Evolutionary conservation across 1,284 basidiomycete species (phyloP), one percentile per base, ranked within the genome.

Genomic region (Ganoderma resinaceum): DNA sequence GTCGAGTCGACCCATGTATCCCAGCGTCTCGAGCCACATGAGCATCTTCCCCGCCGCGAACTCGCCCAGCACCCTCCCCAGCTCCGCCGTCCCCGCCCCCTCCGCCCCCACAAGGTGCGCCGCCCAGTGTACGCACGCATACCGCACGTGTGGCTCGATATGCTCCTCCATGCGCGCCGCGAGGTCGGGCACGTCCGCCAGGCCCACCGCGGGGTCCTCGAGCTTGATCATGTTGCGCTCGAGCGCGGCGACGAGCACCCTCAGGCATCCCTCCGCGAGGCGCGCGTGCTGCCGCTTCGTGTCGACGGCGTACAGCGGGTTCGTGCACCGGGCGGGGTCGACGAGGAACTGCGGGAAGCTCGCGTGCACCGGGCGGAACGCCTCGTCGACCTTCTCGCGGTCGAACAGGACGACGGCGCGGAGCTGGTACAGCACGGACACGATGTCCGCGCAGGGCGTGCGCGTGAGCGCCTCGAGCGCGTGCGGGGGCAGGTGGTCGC

Each of bases 331-430:
- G 8, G 23, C 43, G 23, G 46, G 37, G 31, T 70, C 61, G 52
- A 66, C 35, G 31, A 72, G 63, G 31, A 69, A 72, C 38, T 72
- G 68, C 18, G 63, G 66, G 61, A 72, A 72, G 43, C 65, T 67
- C 23, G 65, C 59, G 43, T 72, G 70, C 23, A 63, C 26, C 5
- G 63, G 59, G 14, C 66, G 64, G 43, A 72, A 65, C 7, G 20
- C 40, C 5, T 49, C 46, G 11, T 49, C 46, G 3, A 11, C 91
- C 23, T 88, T 84, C 76, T 92, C 91, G 49, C 89, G 84, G 76
- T 93, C 91, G 77, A 92, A 91, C 16, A 99, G 87, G 3, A 99
- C 84, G 2, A 96, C 98, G 0, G 92, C 96, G 1, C 86, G 84
- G 9, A 93, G 90, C 87, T 1, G 96, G 91, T 60, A 98, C 84